Percentiles rank a stretch among this genome's conserved stretches.
These are phyloP conservation scores for Ophiostoma ulmi DNA, from an alignment of 2,329 filamentous ascomycete genomes.

Conservation along the genomic window DNA sequence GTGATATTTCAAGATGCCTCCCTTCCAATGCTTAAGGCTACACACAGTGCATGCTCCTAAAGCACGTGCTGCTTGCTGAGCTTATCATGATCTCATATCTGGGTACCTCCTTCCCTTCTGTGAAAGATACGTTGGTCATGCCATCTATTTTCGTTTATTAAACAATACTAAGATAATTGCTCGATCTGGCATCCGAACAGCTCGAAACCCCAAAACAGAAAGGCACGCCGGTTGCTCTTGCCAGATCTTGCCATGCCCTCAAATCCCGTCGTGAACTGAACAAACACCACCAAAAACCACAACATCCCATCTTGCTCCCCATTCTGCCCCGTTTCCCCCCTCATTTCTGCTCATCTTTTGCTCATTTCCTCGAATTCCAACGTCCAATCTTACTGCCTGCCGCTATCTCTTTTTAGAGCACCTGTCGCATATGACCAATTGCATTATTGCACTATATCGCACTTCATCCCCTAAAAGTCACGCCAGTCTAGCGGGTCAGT, in stretches of 20 bases:
- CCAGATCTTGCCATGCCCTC: neutral
- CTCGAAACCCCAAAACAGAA: neutral
- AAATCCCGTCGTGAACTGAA: neutral
- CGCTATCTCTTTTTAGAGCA: neutral
- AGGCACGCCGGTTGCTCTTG: slow-evolving; percentile 1
- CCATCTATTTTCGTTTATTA: neutral
- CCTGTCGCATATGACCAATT: neutral
- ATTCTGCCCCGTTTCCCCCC: neutral
- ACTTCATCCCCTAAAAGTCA: slow-evolving; percentile 21
- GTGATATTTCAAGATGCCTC: neutral
- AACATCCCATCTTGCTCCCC: neutral
- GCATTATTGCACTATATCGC: neutral
- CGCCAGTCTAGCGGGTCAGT: slow-evolving; percentile 19
- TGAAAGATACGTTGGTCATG: neutral
- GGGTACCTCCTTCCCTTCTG: neutral
- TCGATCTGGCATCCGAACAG: neutral
- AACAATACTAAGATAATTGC: neutral
- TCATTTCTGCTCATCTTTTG: neutral
- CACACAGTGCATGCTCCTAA: neutral
- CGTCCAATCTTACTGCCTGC: slow-evolving; percentile 14
- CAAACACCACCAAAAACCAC: neutral
- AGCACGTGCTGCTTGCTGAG: neutral
- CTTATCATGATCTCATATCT: neutral
- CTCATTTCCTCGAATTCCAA: slow-evolving; percentile 9
- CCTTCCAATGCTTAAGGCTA: neutral